Evolutionary conservation across 306 rosid genomes (phyloP).

Genomic region (Luffa acutangula): DNA sequence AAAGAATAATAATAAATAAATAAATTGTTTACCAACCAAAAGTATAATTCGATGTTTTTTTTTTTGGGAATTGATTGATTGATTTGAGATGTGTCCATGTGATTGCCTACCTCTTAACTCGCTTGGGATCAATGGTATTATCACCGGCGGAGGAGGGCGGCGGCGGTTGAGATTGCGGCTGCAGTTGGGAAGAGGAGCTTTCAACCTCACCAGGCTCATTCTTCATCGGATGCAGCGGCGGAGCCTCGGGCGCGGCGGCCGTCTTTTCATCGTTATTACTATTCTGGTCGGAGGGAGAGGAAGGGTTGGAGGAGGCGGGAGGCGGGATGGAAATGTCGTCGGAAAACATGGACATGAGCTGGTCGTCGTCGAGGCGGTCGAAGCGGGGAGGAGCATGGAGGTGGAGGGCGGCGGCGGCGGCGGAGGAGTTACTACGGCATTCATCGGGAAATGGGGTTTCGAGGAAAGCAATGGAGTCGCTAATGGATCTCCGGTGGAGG

Average conservation of each 20-base stretch:
- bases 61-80: background rate
- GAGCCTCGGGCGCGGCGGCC: slow-evolving; percentile 17
- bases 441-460: slow-evolving; percentile 41
- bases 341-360: slow-evolving; percentile 74
- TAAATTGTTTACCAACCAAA: background rate
- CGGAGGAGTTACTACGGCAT: slow-evolving; percentile 17
- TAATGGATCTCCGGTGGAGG: slow-evolving; percentile 59
- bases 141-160: slow-evolving; percentile 18
- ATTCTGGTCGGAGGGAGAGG: slow-evolving; percentile 74
- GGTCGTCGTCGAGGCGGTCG: slow-evolving; percentile 74
- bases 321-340: slow-evolving; percentile 36
- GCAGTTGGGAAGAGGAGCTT: slow-evolving; percentile 25
- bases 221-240: slow-evolving; percentile 28
- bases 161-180: slow-evolving; percentile 6
- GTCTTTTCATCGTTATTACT: slow-evolving; percentile 50
- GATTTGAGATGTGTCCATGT: background rate
- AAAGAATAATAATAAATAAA: too few relatives aligned
- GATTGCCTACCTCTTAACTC: slow-evolving; percentile 77
- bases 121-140: slow-evolving; percentile 58
- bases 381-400: slow-evolving; percentile 23
- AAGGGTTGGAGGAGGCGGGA: slow-evolving; percentile 45
- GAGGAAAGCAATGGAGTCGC: slow-evolving; percentile 73
- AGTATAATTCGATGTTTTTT: background rate
- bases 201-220: slow-evolving; percentile 62
- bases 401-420: background rate